Conservation (phyloP, 2,329 filamentous ascomycete genomes). For the Allantophomopsis cytisporea region DNA sequence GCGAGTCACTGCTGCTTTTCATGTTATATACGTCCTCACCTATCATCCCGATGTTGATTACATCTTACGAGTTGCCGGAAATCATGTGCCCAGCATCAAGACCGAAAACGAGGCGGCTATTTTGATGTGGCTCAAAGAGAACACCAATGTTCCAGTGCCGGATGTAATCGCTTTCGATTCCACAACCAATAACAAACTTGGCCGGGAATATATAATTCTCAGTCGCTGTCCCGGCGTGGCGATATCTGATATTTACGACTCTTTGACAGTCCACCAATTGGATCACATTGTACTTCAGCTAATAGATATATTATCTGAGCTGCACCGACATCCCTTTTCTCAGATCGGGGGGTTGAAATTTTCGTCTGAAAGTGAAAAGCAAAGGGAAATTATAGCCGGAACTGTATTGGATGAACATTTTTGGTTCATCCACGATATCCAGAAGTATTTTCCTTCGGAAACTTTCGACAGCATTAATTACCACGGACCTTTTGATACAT, state of each 20-base stretch:
- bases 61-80: constrained; percentile 20
- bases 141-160: constrained; percentile 21
- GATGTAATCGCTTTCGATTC: constrained; percentile 16
- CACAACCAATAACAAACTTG: constrained; percentile 14
- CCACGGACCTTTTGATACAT: constrained; percentile 12
- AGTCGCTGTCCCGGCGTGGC: constrained; percentile 13
- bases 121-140: constrained; percentile 19
- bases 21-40: not conserved
- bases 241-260: constrained; percentile 16
- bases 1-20: not conserved
- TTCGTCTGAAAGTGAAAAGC: constrained; percentile 12
- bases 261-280: constrained; percentile 3
- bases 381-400: constrained; percentile 6
- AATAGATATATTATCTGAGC: constrained; percentile 15
- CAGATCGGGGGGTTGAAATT: too few relatives aligned
- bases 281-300: constrained; percentile 10
- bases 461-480: constrained; percentile 14
- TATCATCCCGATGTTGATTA: too few relatives aligned
- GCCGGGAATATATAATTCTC: constrained; percentile 21
- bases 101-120: constrained; percentile 23
- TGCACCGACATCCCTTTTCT: constrained; percentile 14
- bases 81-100: constrained; percentile 20
- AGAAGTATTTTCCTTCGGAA: constrained; percentile 12
- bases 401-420: constrained; percentile 21
- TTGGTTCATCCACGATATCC: constrained; percentile 20